phyloP scores from a whole-genome alignment of 257 asterid species.

The Scutellaria barbata region DNA sequence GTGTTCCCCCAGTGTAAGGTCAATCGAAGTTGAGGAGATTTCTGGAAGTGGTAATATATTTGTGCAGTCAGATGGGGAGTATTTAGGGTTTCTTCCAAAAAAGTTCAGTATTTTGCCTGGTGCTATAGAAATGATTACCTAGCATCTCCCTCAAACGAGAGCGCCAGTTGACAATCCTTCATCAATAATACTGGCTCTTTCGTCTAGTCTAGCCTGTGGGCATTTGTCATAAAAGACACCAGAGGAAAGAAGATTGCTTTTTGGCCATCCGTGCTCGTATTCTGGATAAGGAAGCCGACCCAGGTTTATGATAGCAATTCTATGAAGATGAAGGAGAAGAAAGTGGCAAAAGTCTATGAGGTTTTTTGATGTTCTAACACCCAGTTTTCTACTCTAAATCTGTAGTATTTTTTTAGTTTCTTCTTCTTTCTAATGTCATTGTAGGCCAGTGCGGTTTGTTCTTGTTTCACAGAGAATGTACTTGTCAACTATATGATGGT shows the following conservation, averaged over 20 bases:
- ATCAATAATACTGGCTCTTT: constrained; percentile 15
- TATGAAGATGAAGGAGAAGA: neutral
- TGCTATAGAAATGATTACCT: constrained; percentile 70
- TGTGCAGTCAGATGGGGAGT: constrained; percentile 93
- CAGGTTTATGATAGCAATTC: neutral
- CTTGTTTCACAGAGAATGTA: neutral
- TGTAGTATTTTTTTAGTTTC: neutral
- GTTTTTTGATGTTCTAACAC: neutral
- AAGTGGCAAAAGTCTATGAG: neutral
- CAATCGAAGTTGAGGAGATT: constrained; percentile 78
- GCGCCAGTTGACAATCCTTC: neutral
- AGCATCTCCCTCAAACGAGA: constrained; percentile 19
- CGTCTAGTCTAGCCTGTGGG: constrained; percentile 12
- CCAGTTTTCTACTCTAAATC: neutral
- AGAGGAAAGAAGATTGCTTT: constrained; percentile 16
- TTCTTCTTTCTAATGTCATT: neutral
- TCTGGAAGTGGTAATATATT: constrained; percentile 51
- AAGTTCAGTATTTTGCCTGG: constrained; percentile 68
- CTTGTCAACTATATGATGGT: too few relatives aligned
- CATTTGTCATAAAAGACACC: constrained; percentile 11
- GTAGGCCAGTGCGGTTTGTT: neutral
- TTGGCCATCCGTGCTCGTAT: neutral
- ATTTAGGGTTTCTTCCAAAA: constrained; percentile 80
- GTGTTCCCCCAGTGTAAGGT: constrained; percentile 53
- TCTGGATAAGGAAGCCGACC: neutral